phyloP scores from a whole-genome alignment of 2,329 filamentous ascomycete genomes.

The Pezicula radicicola region DNA sequence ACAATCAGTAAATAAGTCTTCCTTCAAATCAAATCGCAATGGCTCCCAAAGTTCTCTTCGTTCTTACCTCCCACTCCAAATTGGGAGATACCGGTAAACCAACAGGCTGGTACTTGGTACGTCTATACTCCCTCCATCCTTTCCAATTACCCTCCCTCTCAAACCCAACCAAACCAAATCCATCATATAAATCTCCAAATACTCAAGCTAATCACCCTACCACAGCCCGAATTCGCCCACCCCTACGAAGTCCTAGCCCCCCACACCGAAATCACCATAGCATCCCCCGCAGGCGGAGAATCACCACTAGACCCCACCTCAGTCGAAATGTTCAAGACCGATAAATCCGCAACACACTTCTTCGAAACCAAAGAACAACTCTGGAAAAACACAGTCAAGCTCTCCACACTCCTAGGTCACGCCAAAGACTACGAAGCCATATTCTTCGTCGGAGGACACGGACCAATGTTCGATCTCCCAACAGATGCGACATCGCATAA shows the following conservation, averaged over 20 bases:
- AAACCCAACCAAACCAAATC: background rate
- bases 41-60: constrained; percentile 46
- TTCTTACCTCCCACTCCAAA: constrained; percentile 42
- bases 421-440: constrained; percentile 51
- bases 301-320: constrained; percentile 43
- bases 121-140: constrained; percentile 2
- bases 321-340: constrained; percentile 37
- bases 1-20: background rate
- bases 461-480: constrained; percentile 41
- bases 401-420: constrained; percentile 42
- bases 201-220: constrained; percentile 14
- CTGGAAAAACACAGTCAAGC: constrained; percentile 51
- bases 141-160: background rate
- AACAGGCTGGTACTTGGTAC: constrained; percentile 51
- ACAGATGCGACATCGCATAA: constrained; percentile 52
- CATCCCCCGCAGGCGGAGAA: constrained; percentile 40
- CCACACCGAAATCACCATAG: constrained; percentile 37
- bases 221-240: constrained; percentile 46
- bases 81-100: constrained; percentile 32
- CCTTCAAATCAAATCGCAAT: background rate
- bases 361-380: constrained; percentile 42
- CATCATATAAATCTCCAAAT: background rate
- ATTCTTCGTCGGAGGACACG: constrained; percentile 58
- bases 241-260: constrained; percentile 40
- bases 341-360: constrained; percentile 35